These are phyloP conservation scores for Beta vulgaris DNA, from an alignment of 148 eudicot species.

Conservation along the genomic window DNA sequence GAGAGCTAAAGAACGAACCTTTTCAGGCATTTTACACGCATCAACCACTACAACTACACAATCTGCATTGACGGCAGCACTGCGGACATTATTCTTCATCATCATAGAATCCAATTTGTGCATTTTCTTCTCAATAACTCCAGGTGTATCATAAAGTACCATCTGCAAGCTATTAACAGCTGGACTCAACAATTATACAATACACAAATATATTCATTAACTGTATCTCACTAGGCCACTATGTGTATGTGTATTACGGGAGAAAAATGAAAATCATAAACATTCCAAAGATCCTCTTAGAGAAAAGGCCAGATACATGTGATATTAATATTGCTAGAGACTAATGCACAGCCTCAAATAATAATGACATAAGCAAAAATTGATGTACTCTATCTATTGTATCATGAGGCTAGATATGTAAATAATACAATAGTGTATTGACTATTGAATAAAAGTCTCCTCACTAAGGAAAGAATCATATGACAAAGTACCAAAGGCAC, in stretches of 20 bases:
- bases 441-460: not conserved
- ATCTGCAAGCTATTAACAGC: conserved; percentile 55
- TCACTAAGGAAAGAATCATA: not conserved
- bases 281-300: not conserved
- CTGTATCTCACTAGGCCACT: too few species aligned
- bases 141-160: conserved; percentile 96
- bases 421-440: not conserved
- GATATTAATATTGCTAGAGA: not conserved
- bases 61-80: conserved; percentile 84
- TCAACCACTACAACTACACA: conserved; percentile 93
- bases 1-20: conserved; percentile 40
- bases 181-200: conserved; percentile 24
- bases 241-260: too few species aligned
- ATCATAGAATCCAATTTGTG: conserved; percentile 95
- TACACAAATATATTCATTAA: too few species aligned
- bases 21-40: conserved; percentile 71
- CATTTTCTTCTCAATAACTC: conserved; percentile 95
- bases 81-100: conserved; percentile 97
- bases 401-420: not conserved
- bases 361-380: not conserved
- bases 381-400: not conserved
- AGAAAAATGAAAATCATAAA: not conserved
- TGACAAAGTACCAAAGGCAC: not conserved
- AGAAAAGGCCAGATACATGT: not conserved
- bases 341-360: not conserved